Conservation (phyloP, 768 basidiomycete species). For the Floccularia luteovirens region DNA sequence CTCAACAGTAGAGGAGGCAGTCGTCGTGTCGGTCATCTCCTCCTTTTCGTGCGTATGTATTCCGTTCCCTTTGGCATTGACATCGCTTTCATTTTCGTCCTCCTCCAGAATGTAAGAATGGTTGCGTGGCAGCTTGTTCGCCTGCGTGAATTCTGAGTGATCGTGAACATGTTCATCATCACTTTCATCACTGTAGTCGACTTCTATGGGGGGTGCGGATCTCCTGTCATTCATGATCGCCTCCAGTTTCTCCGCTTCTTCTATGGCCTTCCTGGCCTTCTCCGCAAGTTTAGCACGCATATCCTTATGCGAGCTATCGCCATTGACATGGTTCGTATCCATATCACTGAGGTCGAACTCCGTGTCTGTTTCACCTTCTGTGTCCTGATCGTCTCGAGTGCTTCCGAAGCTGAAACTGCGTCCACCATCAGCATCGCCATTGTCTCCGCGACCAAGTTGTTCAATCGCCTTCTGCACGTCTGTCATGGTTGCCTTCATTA, state of each 20-base stretch:
- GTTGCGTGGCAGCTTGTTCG: constrained; percentile 29
- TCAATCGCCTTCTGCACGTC: constrained; percentile 90
- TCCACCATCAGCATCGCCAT: constrained; percentile 41
- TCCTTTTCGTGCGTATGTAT: too few species aligned
- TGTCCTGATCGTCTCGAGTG: constrained; percentile 49
- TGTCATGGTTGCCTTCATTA: constrained; percentile 85
- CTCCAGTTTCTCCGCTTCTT: constrained; percentile 45
- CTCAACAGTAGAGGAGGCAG: too few species aligned
- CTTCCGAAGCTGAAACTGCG: constrained; percentile 78
- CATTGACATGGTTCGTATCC: constrained; percentile 30
- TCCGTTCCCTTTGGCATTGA: constrained; percentile 14
- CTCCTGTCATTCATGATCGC: constrained; percentile 26
- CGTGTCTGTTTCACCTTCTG: constrained; percentile 51
- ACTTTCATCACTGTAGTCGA: constrained; percentile 76
- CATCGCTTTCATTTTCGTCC: constrained; percentile 48
- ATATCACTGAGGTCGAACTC: constrained; percentile 39
- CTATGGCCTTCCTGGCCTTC: constrained; percentile 56
- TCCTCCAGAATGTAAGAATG: constrained; percentile 67
- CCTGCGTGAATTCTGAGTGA: constrained; percentile 25
- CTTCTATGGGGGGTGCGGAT: constrained; percentile 56
- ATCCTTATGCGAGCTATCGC: constrained; percentile 57
- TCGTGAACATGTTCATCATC: constrained; percentile 49
- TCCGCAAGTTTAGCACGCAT: constrained; percentile 63
- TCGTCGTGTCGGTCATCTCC: too few species aligned
- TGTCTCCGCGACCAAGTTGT: constrained; percentile 53